phyloP scores from a whole-genome alignment of 2,329 filamentous ascomycete species.

The Curvularia eragrostidis region DNA sequence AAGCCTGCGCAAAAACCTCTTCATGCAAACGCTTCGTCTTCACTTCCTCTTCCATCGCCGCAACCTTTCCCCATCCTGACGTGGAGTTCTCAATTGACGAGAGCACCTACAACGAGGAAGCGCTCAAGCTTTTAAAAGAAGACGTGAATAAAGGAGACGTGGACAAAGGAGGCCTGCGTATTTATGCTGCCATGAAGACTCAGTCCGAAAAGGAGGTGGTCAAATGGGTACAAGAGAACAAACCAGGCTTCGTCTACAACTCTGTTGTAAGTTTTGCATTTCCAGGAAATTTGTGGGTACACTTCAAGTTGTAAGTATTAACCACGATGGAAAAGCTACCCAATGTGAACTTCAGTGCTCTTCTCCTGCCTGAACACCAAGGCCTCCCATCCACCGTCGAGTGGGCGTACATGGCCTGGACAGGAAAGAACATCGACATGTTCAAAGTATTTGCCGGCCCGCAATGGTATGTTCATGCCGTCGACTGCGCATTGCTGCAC shows the following conservation, averaged over 20 bases:
- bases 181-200: constrained; percentile 58
- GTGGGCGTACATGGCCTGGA: constrained; percentile 34
- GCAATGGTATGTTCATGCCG: constrained; percentile 34
- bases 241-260: constrained; percentile 55
- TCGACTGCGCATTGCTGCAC: constrained; percentile 57
- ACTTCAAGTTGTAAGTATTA: no score
- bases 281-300: no score
- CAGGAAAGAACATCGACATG: constrained; percentile 44
- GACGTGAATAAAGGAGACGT: constrained; percentile 28
- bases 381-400: constrained; percentile 39
- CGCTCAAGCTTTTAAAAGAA: constrained; percentile 35
- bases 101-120: constrained; percentile 50
- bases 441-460: constrained; percentile 12
- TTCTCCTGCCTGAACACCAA: constrained; percentile 47
- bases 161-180: constrained; percentile 25
- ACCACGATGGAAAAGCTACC: constrained; percentile 45
- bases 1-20: constrained; percentile 51
- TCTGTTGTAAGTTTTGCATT: constrained; percentile 34
- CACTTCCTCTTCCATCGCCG: constrained; percentile 53
- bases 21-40: constrained; percentile 54
- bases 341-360: constrained; percentile 46
- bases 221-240: constrained; percentile 55
- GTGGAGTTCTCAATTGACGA: constrained; percentile 46
- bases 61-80: constrained; percentile 44
- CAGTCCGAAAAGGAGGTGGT: constrained; percentile 56